Evolutionary conservation across 352 stramenopile species (phyloP).

Genomic region (Globisporangium parvum): DNA sequence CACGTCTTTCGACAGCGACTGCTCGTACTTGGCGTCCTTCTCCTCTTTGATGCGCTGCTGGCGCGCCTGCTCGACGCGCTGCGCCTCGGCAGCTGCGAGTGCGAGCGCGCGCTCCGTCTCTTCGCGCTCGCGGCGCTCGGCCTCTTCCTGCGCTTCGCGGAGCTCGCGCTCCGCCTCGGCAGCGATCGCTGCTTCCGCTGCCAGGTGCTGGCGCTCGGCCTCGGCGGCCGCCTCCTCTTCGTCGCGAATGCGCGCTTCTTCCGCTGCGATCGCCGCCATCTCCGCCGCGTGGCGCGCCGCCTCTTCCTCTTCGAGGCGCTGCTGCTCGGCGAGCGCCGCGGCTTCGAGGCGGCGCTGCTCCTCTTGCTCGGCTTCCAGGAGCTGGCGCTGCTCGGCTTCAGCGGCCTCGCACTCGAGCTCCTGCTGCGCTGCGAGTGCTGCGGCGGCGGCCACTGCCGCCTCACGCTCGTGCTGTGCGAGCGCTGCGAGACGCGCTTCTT

Average conservation of each 20-base stretch:
- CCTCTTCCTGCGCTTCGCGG: conserved; percentile 13
- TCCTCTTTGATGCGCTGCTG: conserved; percentile 50
- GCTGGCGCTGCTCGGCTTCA: neutral
- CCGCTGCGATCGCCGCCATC: conserved; percentile 12
- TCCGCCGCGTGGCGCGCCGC: conserved; percentile 14
- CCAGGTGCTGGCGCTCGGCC: conserved; percentile 15
- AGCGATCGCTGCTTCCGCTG: conserved; percentile 4
- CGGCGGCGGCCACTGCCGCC: conserved; percentile 3
- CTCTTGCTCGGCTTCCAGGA: conserved; percentile 7
- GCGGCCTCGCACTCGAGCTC: conserved; percentile 5
- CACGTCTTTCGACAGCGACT: conserved; percentile 82
- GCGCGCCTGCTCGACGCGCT: conserved; percentile 38
- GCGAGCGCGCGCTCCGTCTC: conserved; percentile 38
- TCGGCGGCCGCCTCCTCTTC: conserved; percentile 1
- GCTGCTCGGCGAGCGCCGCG: conserved; percentile 19
- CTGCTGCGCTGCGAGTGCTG: neutral
- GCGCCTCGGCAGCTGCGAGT: conserved; percentile 33
- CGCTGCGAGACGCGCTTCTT: conserved; percentile 9
- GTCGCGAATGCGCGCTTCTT: conserved; percentile 2
- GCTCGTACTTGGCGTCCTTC: conserved; percentile 79
- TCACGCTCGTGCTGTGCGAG: conserved; percentile 5
- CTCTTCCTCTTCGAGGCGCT: conserved; percentile 27
- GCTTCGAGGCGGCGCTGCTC: conserved; percentile 30
- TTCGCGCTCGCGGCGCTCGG: conserved; percentile 16
- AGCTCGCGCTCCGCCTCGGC: conserved; percentile 8